phyloP scores from a whole-genome alignment of 108 stramenopile species.

The Nannochloropsis granulata region DNA sequence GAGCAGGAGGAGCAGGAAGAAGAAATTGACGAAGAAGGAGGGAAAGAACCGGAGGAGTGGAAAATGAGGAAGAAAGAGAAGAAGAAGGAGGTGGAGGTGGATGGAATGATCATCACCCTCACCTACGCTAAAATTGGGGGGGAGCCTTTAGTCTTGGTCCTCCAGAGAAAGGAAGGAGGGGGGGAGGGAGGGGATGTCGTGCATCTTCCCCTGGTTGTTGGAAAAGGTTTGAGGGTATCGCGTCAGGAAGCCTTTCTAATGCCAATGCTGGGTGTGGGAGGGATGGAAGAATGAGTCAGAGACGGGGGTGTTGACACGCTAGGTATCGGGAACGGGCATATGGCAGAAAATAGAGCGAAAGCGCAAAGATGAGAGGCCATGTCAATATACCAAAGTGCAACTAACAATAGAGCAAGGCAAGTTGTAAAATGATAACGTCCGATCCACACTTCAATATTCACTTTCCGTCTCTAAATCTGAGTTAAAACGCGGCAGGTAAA shows the following conservation, averaged over 20 bases:
- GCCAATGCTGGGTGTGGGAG: background rate
- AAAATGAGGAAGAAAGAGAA: background rate
- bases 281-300: background rate
- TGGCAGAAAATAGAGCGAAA: no score
- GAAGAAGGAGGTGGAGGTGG: background rate
- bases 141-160: background rate
- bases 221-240: background rate
- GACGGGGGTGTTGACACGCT: background rate
- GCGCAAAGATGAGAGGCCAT: no score
- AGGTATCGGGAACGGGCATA: no score
- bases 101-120: background rate
- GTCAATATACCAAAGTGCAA: no score
- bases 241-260: background rate
- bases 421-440: no score
- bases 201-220: background rate
- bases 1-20: no score
- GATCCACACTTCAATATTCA: no score
- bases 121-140: background rate
- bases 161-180: background rate
- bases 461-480: no score
- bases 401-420: no score
- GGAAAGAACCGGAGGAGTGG: background rate
- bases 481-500: no score
- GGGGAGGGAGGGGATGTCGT: background rate
- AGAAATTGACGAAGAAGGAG: no score